phyloP scores from a whole-genome alignment of 306 rosid species.

The Herpetospermum pedunculosum region DNA sequence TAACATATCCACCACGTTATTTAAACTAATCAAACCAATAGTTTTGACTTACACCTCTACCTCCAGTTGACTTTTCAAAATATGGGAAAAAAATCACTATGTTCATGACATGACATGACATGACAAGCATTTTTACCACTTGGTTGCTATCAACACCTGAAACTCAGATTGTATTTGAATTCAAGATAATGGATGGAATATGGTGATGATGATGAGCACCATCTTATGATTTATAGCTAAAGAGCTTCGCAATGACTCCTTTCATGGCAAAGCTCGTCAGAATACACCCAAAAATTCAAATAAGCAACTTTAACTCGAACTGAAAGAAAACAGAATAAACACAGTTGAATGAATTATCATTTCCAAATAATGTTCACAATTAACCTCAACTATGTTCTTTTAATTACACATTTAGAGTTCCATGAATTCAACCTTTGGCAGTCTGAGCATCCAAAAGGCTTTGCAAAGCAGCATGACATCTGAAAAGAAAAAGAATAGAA shows the following conservation, averaged over 20 bases:
- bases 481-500: constrained; percentile 22
- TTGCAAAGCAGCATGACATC: constrained; percentile 51
- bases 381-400: neutral
- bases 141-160: neutral
- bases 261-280: neutral
- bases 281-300: neutral
- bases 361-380: neutral
- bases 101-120: neutral
- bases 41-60: neutral
- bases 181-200: neutral
- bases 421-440: constrained; percentile 16
- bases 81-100: neutral
- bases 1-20: too few relatives aligned
- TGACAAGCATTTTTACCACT: neutral
- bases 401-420: constrained; percentile 18
- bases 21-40: neutral
- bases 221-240: neutral
- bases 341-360: neutral
- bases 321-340: neutral
- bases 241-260: neutral
- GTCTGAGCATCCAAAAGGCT: constrained; percentile 31
- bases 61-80: neutral
- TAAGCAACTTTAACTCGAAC: neutral
- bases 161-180: neutral
- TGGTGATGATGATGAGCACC: too few relatives aligned